These are phyloP conservation scores for Brettanomyces sp. DNA, from an alignment of 805 yeast species.

Conservation along the genomic window DNA sequence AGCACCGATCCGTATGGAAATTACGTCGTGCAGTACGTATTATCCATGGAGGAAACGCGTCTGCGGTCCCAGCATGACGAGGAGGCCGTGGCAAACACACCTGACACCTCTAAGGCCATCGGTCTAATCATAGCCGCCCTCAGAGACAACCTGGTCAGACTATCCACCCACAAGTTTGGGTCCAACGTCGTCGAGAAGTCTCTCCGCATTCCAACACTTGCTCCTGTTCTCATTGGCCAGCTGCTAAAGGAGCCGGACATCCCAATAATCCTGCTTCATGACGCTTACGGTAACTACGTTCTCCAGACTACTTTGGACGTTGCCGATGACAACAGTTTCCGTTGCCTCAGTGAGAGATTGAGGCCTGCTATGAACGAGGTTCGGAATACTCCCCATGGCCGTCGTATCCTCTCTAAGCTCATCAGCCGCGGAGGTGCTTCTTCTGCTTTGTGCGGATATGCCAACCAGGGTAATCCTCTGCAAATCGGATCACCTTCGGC, in stretches of 20 bases:
- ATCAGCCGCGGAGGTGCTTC: conserved; percentile 24
- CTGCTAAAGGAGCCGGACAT: conserved; percentile 27
- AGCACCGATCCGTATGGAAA: conserved; percentile 94
- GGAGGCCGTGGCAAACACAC: conserved; percentile 13
- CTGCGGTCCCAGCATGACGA: conserved; percentile 21
- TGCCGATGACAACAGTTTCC: conserved; percentile 42
- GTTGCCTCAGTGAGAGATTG: conserved; percentile 45
- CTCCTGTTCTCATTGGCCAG: conserved; percentile 35
- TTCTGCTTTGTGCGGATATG: background rate
- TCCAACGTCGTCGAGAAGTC: conserved; percentile 53
- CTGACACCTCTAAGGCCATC: conserved; percentile 23
- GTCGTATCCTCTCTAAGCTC: conserved; percentile 71
- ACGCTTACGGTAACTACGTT: conserved; percentile 52
- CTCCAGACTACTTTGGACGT: conserved; percentile 51
- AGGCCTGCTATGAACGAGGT: conserved; percentile 73
- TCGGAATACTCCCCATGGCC: conserved; percentile 90
- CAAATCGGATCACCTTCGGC: background rate
- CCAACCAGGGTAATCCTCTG: background rate
- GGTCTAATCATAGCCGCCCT: conserved; percentile 22
- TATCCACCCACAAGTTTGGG: conserved; percentile 54
- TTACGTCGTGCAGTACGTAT: conserved; percentile 90
- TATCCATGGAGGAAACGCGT: conserved; percentile 31
- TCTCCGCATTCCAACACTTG: conserved; percentile 36
- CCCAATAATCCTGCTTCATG: conserved; percentile 39
- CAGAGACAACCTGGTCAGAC: conserved; percentile 21